phyloP scores from a whole-genome alignment of 805 yeast genomes.

The Hanseniaspora lindneri region DNA sequence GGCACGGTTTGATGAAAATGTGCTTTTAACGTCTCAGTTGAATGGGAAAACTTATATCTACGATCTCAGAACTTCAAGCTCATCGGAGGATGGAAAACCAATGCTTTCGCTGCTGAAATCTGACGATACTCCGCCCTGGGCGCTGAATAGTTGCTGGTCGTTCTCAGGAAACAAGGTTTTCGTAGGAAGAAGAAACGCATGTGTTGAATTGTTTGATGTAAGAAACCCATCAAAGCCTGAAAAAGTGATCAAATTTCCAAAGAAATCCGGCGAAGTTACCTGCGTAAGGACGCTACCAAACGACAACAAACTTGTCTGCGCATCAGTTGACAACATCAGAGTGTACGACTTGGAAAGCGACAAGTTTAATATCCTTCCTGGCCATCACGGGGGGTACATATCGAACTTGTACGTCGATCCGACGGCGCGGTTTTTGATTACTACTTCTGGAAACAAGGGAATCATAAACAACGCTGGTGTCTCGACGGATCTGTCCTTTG shows the following conservation, averaged over 20 bases:
- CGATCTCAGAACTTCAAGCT: slow-evolving; percentile 51
- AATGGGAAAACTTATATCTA: slow-evolving; percentile 74
- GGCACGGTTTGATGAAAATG: slow-evolving; percentile 32
- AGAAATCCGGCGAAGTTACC: slow-evolving; percentile 82
- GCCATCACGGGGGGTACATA: slow-evolving; percentile 87
- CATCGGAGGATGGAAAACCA: slow-evolving; percentile 22
- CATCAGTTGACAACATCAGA: slow-evolving; percentile 80
- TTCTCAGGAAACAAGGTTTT: slow-evolving; percentile 63
- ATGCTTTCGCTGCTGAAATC: slow-evolving; percentile 45
- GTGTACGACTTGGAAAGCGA: slow-evolving; percentile 52
- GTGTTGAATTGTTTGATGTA: slow-evolving; percentile 64
- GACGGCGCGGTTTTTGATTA: slow-evolving; percentile 73
- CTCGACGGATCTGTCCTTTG: slow-evolving; percentile 65
- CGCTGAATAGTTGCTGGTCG: slow-evolving; percentile 82
- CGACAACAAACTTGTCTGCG: slow-evolving; percentile 67
- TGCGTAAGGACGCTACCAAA: slow-evolving; percentile 72
- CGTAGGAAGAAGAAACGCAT: slow-evolving; percentile 81
- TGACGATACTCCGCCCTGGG: slow-evolving; percentile 80
- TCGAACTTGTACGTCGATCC: slow-evolving; percentile 74
- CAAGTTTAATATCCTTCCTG: slow-evolving; percentile 73
- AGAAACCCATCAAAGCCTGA: slow-evolving; percentile 47
- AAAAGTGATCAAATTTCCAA: slow-evolving; percentile 60
- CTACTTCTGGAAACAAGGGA: slow-evolving; percentile 90
- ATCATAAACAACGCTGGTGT: slow-evolving; percentile 56
- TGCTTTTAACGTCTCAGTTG: slow-evolving; percentile 68